phyloP scores from a whole-genome alignment of 2,329 filamentous ascomycete genomes.

The Sarocladium brachiariae region DNA sequence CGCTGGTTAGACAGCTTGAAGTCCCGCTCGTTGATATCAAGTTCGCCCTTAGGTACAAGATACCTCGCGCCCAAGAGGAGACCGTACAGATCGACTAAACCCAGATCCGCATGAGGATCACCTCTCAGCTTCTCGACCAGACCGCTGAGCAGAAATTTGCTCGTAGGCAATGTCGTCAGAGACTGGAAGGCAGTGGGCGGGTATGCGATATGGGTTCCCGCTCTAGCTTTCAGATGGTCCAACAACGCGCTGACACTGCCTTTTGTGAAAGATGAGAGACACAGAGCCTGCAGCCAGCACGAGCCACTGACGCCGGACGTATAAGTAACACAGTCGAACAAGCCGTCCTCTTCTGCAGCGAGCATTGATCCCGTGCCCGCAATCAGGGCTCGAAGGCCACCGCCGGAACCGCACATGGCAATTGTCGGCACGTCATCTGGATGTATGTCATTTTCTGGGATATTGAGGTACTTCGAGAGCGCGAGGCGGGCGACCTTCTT shows the following conservation, averaged over 20 bases:
- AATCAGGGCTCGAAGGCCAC: conserved; percentile 81
- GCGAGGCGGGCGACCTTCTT: conserved; percentile 63
- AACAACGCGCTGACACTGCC: conserved; percentile 64
- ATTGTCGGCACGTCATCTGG: conserved; percentile 90
- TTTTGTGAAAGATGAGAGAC: conserved; percentile 63
- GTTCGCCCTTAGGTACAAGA: conserved; percentile 74
- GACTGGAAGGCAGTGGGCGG: conserved; percentile 77
- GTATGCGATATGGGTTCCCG: conserved; percentile 87
- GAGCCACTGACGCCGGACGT: conserved; percentile 92
- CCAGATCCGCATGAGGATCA: conserved; percentile 63
- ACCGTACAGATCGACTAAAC: conserved; percentile 89
- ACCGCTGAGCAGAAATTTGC: conserved; percentile 82
- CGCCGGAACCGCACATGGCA: conserved; percentile 89
- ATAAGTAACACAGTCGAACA: conserved; percentile 93
- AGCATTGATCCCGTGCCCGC: conserved; percentile 84
- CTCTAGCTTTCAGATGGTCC: conserved; percentile 77
- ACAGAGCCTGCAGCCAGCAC: conserved; percentile 90
- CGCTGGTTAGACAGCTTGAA: conserved; percentile 89
- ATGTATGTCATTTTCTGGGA: conserved; percentile 76
- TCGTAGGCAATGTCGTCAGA: conserved; percentile 83
- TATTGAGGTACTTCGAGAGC: conserved; percentile 72
- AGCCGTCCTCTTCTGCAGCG: conserved; percentile 74
- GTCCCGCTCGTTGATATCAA: conserved; percentile 64
- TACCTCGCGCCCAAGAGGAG: conserved; percentile 76
- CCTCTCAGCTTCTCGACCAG: conserved; percentile 88